Evolutionary conservation across 352 stramenopile species (phyloP), one percentile per base, ranked within the genome.

Genomic region (Pythium brachiatum): DNA sequence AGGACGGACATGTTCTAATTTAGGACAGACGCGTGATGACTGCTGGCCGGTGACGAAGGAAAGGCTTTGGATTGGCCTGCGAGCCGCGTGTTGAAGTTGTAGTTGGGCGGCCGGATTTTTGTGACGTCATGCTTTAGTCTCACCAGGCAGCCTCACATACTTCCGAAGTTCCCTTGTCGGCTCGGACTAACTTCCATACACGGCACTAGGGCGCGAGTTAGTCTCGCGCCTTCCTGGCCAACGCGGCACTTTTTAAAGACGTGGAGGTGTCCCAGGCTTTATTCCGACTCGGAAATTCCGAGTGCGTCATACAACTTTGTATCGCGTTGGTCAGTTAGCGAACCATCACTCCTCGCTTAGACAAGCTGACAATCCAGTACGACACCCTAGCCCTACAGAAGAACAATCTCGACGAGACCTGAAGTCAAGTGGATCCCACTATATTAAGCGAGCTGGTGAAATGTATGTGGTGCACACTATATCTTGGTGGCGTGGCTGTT

Each of bases 61-160:
- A n/a, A n/a, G n/a, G n/a, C n/a, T n/a, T n/a, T n/a, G n/a, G n/a
- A n/a, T n/a, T n/a, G n/a, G n/a, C n/a, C n/a, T n/a, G n/a, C n/a
- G 38, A 23, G 38, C 20, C 16, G 38, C 3, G 56, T 66, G 59
- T 66, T 66, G 59, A 66, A 66, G 59, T 66, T 66, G 59, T 32
- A 66, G 53, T 27, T 66, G 18, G 29, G 44, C 7, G 25, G 11
- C n/a, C 53, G 51, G 59, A 66, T 66, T 53, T 36, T 34, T 43
- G 41, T 66, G 59, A 66, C 59, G 59, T 66, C 59, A 66, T 47
- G 59, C 39, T 44, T n/a, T n/a, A n/a, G n/a, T n/a, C n/a, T n/a
- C n/a, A n/a, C n/a, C n/a, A n/a, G n/a, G n/a, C n/a, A n/a, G n/a
- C n/a, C n/a, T n/a, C n/a, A n/a, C n/a, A n/a, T n/a, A n/a, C n/a